A percentile compares a stretch with the other conserved stretches of the same genome.
phyloP scores from a whole-genome alignment of 257 asterid genomes.

The Solanum habrochaites region DNA sequence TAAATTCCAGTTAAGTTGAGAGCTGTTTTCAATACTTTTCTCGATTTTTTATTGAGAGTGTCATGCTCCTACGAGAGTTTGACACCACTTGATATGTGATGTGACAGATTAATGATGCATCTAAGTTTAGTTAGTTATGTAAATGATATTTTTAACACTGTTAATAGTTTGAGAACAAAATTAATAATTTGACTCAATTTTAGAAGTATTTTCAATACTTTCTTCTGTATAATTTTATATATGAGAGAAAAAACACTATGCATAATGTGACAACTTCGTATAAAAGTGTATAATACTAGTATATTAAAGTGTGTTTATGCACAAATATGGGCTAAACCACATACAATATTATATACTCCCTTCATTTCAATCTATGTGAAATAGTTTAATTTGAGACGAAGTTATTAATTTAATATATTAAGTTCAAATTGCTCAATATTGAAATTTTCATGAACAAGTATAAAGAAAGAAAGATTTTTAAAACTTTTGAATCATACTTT shows the following conservation, averaged over 20 bases:
- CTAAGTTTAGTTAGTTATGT: background rate
- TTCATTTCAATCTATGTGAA: background rate
- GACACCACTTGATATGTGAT: background rate
- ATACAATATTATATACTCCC: background rate
- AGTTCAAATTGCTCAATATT: background rate
- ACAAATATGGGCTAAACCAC: background rate
- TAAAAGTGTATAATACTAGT: background rate
- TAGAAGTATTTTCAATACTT: fast-evolving
- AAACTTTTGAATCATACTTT: background rate
- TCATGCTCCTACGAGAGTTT: background rate
- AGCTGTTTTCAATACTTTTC: background rate
- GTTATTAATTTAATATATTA: background rate
- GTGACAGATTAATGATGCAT: fast-evolving
- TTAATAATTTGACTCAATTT: fast-evolving
- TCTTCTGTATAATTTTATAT: too few species aligned
- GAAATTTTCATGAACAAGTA: background rate
- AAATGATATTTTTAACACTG: fast-evolving
- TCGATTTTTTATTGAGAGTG: background rate
- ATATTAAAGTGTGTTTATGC: background rate
- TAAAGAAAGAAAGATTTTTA: too few species aligned
- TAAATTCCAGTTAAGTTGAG: background rate
- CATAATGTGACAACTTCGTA: background rate
- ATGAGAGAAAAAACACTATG: background rate
- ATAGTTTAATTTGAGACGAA: background rate
- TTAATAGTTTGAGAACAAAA: too few species aligned